Evolutionary conservation across 164 flowering plant genomes (phyloP), one percentile per base, ranked within the genome.

Genomic region (Macadamia integrifolia): DNA sequence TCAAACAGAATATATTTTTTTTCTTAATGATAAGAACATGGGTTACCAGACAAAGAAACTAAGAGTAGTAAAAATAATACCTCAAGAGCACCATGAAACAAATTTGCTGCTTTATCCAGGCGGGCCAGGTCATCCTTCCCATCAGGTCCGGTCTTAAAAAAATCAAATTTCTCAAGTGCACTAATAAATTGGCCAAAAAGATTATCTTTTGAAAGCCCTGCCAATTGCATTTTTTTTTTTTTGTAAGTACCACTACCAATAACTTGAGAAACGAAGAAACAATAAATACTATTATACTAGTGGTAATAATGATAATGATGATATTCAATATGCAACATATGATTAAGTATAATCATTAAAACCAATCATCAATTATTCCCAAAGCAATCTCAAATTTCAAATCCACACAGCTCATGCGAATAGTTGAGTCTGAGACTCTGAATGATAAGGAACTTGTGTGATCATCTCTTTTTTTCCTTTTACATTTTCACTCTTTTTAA

Each of bases 141-240:
- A 77, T 82, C 84, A 69, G 80, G 71, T 23, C 71, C 72, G 9
- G 80, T 67, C 69, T 71, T 84, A 56, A 89, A 86, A 75, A 78
- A 91, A 42, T 78, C 83, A 68, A 79, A 74, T 75, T 77, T 86
- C 76, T 91, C 96, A 58, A 93, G 90, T 17, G 93, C 92, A 74
- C 77, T 82, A 83, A 89, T 76, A 71, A 87, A 88, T 69, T 85
- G 88, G 31, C 88, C 89, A 80, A 84, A 85, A 53, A 93, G 86
- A 74, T 91, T 97, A 77, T 93, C 98, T 77, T 78, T 81, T 49
- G 85, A 81, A 42, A 76, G 67, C 55, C 87, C 96, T 93, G 87
- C 55, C 58, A 77, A 23, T 35, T 60, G 30, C 17, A 59, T 59
- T 35, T 2, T 35, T 35, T 35, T 35, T 35, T 2, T 78, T 23